A percentile compares a stretch with the other conserved stretches of the same genome.
These are phyloP conservation scores for Kitagawia praeruptora DNA, from an alignment of 129 eudicot species.

Conservation along the genomic window DNA sequence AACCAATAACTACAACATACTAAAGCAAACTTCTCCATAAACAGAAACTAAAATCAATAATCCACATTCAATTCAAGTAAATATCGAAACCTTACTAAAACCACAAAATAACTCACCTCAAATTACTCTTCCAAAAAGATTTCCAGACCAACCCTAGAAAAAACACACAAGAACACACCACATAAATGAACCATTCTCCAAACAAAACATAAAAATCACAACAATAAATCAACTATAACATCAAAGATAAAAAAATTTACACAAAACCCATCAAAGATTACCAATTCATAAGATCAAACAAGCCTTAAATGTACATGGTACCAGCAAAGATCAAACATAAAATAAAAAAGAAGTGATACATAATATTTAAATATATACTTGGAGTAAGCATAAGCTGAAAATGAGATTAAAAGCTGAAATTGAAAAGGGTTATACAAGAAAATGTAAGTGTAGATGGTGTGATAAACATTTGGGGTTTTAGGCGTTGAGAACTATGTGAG, in stretches of 20 bases:
- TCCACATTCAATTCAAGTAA: background rate
- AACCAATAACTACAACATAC: too few relatives aligned
- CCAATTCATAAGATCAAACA: constrained; percentile 20
- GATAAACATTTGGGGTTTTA: background rate
- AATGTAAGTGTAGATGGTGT: background rate
- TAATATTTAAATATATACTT: background rate
- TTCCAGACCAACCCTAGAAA: background rate
- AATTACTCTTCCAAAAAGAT: constrained; percentile 1
- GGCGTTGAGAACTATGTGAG: background rate
- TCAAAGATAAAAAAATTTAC: constrained; percentile 12
- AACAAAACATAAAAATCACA: background rate
- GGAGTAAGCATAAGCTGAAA: background rate
- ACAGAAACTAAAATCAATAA: background rate
- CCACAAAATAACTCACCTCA: background rate
- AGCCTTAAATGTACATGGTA: background rate
- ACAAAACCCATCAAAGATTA: constrained; percentile 6
- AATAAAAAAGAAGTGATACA: background rate
- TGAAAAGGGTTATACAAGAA: background rate
- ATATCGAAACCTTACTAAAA: background rate
- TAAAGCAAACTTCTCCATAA: too few relatives aligned
- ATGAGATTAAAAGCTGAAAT: background rate
- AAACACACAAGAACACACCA: background rate
- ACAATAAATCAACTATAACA: background rate
- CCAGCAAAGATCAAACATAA: background rate
- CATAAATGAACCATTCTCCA: background rate